Conservation (phyloP, 2,329 filamentous ascomycete species). For the Pyrenochaeta sp. region DNA sequence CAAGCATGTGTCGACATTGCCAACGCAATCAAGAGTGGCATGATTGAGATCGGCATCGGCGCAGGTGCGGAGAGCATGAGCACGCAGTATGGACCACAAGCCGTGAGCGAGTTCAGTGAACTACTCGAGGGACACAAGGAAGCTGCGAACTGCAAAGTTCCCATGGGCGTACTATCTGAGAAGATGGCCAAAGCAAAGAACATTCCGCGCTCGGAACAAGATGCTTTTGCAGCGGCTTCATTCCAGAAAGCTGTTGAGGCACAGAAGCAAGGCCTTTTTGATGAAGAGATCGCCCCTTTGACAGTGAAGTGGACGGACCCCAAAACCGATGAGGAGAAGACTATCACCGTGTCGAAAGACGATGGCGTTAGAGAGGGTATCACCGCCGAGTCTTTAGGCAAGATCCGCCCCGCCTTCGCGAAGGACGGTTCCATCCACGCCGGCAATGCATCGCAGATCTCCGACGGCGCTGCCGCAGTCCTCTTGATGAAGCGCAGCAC, state of each 20-base stretch:
- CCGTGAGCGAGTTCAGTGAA: slow-evolving; percentile 92
- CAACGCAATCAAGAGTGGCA: slow-evolving; percentile 87
- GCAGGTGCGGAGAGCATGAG: slow-evolving; percentile 98
- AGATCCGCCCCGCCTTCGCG: slow-evolving; percentile 89
- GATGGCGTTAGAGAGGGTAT: slow-evolving; percentile 88
- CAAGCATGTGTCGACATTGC: slow-evolving; percentile 94
- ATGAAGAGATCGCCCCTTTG: slow-evolving; percentile 88
- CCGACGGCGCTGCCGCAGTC: slow-evolving; percentile 91
- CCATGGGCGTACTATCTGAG: slow-evolving; percentile 94
- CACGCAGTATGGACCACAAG: slow-evolving; percentile 85
- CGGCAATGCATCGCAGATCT: slow-evolving; percentile 95
- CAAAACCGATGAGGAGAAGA: slow-evolving; percentile 85
- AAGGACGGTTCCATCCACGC: slow-evolving; percentile 95
- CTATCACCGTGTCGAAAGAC: slow-evolving; percentile 82
- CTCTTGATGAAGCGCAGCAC: slow-evolving; percentile 94
- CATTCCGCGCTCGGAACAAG: slow-evolving; percentile 77
- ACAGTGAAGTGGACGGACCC: slow-evolving; percentile 89
- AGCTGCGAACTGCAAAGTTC: slow-evolving; percentile 94
- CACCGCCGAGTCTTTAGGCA: slow-evolving; percentile 85
- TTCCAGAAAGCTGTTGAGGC: slow-evolving; percentile 91
- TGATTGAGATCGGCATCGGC: slow-evolving; percentile 95
- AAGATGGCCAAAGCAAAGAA: slow-evolving; percentile 89
- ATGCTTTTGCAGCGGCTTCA: slow-evolving; percentile 91
- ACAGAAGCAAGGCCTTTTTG: slow-evolving; percentile 87
- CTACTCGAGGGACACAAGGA: slow-evolving; percentile 82